Percentiles rank a stretch among this genome's conserved stretches.
phyloP scores from a whole-genome alignment of 2,329 filamentous ascomycete genomes.

The Colletotrichum lini region DNA sequence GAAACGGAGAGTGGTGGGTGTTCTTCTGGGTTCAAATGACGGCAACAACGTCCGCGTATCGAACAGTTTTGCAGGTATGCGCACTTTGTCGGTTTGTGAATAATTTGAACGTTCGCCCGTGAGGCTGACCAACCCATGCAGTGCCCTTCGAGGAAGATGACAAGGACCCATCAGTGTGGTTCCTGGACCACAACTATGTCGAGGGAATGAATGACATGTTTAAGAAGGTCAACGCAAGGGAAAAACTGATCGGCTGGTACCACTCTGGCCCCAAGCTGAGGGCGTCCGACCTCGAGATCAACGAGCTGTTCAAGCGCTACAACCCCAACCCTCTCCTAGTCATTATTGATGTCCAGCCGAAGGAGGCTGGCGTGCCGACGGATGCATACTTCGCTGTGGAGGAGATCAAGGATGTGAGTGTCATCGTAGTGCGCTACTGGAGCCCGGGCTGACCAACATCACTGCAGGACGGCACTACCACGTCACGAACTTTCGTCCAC shows the following conservation, averaged over 20 bases:
- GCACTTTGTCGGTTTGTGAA: constrained; percentile 15
- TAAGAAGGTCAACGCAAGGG: constrained; percentile 99
- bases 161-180: constrained; percentile 98
- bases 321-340: constrained; percentile 96
- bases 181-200: constrained; percentile 99
- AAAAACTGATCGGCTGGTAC: constrained; percentile 99
- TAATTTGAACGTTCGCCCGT: constrained; percentile 31
- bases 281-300: constrained; percentile 98
- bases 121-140: constrained; percentile 54
- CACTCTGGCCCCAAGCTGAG: constrained; percentile 97
- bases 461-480: constrained; percentile 91
- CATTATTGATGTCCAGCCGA: constrained; percentile 98
- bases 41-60: constrained; percentile 97
- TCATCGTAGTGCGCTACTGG: neutral
- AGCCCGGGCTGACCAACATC: constrained; percentile 37
- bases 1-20: constrained; percentile 89
- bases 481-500: constrained; percentile 97
- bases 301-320: constrained; percentile 99
- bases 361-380: constrained; percentile 96
- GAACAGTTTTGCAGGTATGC: constrained; percentile 95
- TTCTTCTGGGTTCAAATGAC: constrained; percentile 94
- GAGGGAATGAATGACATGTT: constrained; percentile 99
- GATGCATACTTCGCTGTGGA: constrained; percentile 99
- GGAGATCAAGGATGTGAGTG: constrained; percentile 96
- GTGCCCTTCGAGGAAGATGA: constrained; percentile 99